Evolutionary conservation across 257 asterid species (phyloP).

Genomic region (Hygrophila difformis): DNA sequence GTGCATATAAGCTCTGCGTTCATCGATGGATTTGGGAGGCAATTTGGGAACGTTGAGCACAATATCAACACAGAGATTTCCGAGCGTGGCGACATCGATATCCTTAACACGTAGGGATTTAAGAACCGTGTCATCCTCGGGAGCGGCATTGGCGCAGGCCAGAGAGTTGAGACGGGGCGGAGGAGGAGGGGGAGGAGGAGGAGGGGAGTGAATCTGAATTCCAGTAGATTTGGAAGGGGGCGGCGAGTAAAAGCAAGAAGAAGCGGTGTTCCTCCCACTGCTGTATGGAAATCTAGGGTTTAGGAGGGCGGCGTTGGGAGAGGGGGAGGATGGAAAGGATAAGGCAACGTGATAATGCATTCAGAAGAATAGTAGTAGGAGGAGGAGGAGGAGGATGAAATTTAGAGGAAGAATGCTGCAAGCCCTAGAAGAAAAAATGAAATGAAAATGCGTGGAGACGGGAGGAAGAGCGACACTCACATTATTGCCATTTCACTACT

Average conservation of each 20-base stretch:
- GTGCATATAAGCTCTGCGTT: constrained; percentile 69
- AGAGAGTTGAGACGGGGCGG: constrained; percentile 31
- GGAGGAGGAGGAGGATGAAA: no score
- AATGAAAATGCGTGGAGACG: no score
- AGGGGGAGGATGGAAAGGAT: constrained; percentile 29
- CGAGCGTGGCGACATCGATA: constrained; percentile 78
- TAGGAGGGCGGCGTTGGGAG: constrained; percentile 30
- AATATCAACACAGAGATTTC: constrained; percentile 85
- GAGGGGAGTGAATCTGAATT: constrained; percentile 32
- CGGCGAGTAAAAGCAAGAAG: constrained; percentile 20
- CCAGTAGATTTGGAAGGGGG: constrained; percentile 43
- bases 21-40: constrained; percentile 63
- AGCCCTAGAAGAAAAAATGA: no score
- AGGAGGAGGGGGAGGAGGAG: constrained; percentile 26
- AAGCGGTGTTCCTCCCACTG: constrained; percentile 8
- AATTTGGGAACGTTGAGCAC: constrained; percentile 75
- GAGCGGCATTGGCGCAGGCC: constrained; percentile 34
- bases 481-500: no score
- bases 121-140: constrained; percentile 33
- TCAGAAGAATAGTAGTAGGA: constrained; percentile 12
- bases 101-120: constrained; percentile 43
- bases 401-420: no score
- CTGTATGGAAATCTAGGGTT: constrained; percentile 41
- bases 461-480: no score
- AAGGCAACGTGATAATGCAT: constrained; percentile 62